Conservation (phyloP, 768 basidiomycete species). For the Phylloporus sp. region DNA sequence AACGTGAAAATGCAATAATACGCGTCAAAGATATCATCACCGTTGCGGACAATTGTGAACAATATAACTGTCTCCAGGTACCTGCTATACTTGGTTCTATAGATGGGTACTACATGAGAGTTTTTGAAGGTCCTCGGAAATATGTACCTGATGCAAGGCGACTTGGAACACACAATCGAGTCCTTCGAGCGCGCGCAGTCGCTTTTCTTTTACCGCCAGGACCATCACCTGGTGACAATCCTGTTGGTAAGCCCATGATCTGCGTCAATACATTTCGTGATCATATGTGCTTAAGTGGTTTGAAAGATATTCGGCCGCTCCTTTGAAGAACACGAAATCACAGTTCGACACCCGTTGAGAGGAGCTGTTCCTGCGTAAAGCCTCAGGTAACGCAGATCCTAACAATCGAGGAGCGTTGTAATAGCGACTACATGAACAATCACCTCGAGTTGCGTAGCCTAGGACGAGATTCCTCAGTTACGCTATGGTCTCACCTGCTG, state of each 20-base stretch:
- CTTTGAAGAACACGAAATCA: no score
- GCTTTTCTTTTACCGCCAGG: background rate
- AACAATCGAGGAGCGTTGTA: no score
- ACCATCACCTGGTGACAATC: background rate
- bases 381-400: no score
- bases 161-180: background rate
- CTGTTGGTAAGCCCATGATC: background rate
- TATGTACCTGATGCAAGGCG: conserved; percentile 2
- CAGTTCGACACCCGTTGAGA: no score
- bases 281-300: background rate
- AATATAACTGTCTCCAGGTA: background rate
- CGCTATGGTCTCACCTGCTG: background rate
- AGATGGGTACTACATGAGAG: background rate
- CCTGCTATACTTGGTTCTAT: background rate
- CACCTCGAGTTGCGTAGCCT: background rate
- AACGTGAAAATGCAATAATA: background rate
- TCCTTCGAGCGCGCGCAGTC: background rate
- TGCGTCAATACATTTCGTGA: background rate
- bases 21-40: background rate
- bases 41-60: background rate
- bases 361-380: no score
- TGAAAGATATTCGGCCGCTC: background rate
- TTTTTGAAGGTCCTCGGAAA: background rate
- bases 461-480: background rate
- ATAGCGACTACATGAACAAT: no score